Base-by-base conservation (phyloP, 352 stramenopile species). In the Phytophthora syringae region DNA sequence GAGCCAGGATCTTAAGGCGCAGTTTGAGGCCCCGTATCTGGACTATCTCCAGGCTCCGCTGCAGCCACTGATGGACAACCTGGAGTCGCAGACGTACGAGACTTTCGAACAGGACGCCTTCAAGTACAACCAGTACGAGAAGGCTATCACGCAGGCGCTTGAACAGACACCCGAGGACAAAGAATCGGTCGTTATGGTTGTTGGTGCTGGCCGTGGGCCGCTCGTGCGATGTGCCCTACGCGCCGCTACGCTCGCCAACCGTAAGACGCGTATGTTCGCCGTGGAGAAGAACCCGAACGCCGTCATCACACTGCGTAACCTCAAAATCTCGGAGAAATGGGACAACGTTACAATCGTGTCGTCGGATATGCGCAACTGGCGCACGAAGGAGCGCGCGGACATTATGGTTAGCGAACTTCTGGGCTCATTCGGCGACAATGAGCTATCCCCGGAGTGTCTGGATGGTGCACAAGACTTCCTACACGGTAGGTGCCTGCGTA, bases 231-330 rank as follows among this genome's bases (percentile, higher is more conserved):
- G 90, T 16, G 79, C 90, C 10, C 68, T 98, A 34, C 80, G 80
- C 34, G 96, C 93, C 0, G 81, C 87, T 2, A 74, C 67, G 21
- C 52, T 73, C 0, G 80, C 87, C 9, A 83, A 90, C n/a, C 79
- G 88, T 3, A 82, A 75, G 49, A 92, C 93, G 13, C 74, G 84
- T 13, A 92, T 99, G 56, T 97, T 97, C 52, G 97, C 97, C 0
- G 89, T 99, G 16, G 97, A 99, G 77, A 99, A 99, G 78, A 99
- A 99, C 77, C 92, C 96, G 7, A 99, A 99, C 56, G 98, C 98
- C 6, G 84, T 99, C 24, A 90, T 99, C 37, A 99, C 98, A 45
- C 61, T 94, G 40, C 83, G 86, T 11, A 94, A 94, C 64, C 75
- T 92, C 34, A 94, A 94, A 66, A 80, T 86, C 21, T 88, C 90